Evolutionary conservation across 129 eudicot species (phyloP).

Genomic region (Escallonia rubra): DNA sequence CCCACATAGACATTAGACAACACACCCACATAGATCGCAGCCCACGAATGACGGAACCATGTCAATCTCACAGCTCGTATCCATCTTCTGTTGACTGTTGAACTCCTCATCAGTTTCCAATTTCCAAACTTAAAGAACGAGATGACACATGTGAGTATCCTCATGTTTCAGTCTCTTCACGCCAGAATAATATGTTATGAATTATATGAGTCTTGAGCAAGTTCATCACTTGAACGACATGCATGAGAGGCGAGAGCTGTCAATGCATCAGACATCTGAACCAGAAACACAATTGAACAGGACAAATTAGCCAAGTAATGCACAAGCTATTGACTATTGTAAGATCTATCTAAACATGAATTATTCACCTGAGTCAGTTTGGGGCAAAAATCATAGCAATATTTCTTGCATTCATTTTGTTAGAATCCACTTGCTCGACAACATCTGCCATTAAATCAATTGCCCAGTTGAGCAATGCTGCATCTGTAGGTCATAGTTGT

Average conservation of each 20-base stretch:
- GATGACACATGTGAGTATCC: constrained; percentile 70
- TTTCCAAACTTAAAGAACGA: constrained; percentile 31
- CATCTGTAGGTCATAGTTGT: constrained; percentile 70
- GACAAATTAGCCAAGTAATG: too few species aligned
- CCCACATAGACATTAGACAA: too few species aligned
- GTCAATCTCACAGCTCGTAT: constrained; percentile 58
- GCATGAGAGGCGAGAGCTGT: constrained; percentile 71
- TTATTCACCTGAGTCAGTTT: constrained; percentile 70
- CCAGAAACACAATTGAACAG: not conserved
- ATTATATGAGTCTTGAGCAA: constrained; percentile 51
- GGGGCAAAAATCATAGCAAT: constrained; percentile 92
- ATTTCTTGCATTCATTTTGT: constrained; percentile 88
- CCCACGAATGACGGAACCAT: constrained; percentile 30
- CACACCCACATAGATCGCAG: too few species aligned
- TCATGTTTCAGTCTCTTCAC: constrained; percentile 30
- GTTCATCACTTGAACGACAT: constrained; percentile 89
- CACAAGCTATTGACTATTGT: too few species aligned
- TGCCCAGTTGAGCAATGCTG: constrained; percentile 82
- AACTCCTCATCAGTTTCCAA: constrained; percentile 41
- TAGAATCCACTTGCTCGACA: constrained; percentile 68
- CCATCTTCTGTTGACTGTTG: constrained; percentile 54
- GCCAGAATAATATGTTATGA: constrained; percentile 52
- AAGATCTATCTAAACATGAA: too few species aligned
- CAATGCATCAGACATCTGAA: constrained; percentile 87
- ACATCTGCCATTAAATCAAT: constrained; percentile 89